Conservation (phyloP, 495 filamentous ascomycete species). For the Hypoxylon subgilvum region DNA sequence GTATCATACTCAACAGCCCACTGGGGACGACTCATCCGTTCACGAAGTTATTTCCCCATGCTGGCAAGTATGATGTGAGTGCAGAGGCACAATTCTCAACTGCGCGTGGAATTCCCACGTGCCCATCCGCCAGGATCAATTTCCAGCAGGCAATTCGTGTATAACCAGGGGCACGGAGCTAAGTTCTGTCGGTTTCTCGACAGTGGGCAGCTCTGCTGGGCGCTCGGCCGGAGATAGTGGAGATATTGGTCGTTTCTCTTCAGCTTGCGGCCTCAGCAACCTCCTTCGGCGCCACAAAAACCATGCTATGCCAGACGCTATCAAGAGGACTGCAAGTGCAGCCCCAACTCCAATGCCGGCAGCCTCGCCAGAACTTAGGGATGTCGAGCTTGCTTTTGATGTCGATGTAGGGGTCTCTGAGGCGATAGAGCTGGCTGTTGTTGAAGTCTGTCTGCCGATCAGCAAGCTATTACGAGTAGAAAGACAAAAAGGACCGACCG, state of each 20-base stretch:
- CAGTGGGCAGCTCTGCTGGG: not conserved
- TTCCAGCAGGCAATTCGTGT: not conserved
- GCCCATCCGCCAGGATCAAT: not conserved
- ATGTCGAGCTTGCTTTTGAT: not conserved
- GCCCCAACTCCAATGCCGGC: conserved; percentile 31
- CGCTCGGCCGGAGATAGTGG: not conserved
- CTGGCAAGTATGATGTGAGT: too few species aligned
- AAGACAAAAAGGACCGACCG: conserved; percentile 19
- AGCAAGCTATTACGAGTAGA: not conserved
- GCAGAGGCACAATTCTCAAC: too few species aligned
- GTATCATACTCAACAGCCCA: too few species aligned
- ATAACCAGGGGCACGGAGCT: not conserved
- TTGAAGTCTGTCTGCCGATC: not conserved
- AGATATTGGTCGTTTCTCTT: not conserved
- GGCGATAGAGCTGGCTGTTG: conserved; percentile 1
- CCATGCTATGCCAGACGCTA: conserved; percentile 1
- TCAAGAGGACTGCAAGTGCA: conserved; percentile 10
- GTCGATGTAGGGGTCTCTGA: not conserved
- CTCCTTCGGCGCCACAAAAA: not conserved
- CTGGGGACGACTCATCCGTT: too few species aligned
- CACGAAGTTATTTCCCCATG: too few species aligned
- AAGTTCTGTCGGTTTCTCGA: not conserved
- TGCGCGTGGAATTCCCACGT: not conserved
- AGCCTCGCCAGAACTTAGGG: conserved; percentile 7
- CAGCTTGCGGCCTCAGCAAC: too few species aligned